phyloP scores from a whole-genome alignment of 768 basidiomycete genomes.

The Trametes elegans region DNA sequence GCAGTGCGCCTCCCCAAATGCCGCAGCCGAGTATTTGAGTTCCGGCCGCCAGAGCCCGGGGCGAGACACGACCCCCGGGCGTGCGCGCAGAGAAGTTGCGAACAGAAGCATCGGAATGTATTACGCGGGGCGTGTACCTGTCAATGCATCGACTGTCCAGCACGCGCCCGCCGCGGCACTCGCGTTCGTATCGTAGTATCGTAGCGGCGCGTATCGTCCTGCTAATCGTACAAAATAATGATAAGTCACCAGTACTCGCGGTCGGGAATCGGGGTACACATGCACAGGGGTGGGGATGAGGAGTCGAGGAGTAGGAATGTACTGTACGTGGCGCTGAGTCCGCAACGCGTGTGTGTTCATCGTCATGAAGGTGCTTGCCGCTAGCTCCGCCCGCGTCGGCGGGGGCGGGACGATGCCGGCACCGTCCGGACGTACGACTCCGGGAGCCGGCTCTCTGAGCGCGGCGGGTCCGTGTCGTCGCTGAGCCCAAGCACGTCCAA shows the following conservation, averaged over 20 bases:
- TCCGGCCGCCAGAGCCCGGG: too few species aligned
- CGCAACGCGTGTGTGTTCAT: too few species aligned
- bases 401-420: neutral
- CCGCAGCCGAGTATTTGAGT: too few species aligned
- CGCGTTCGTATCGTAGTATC: neutral
- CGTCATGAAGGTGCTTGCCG: too few species aligned
- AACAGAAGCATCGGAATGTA: neutral
- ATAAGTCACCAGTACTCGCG: neutral
- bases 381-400: neutral
- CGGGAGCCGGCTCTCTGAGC: conserved; percentile 11
- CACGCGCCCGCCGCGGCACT: neutral
- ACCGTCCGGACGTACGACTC: conserved; percentile 7
- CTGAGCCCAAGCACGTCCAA: neutral
- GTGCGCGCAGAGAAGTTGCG: too few species aligned
- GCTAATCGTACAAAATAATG: conserved; percentile 13
- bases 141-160: neutral
- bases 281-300: neutral
- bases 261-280: neutral
- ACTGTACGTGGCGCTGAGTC: neutral
- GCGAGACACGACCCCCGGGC: too few species aligned
- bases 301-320: neutral
- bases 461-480: conserved; percentile 4
- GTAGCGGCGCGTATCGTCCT: neutral
- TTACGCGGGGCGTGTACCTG: neutral
- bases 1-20: too few species aligned